Evolutionary conservation across 2,329 filamentous ascomycete species (phyloP), one percentile per base, ranked within the genome.

Genomic region (Thielaviopsis musarum): DNA sequence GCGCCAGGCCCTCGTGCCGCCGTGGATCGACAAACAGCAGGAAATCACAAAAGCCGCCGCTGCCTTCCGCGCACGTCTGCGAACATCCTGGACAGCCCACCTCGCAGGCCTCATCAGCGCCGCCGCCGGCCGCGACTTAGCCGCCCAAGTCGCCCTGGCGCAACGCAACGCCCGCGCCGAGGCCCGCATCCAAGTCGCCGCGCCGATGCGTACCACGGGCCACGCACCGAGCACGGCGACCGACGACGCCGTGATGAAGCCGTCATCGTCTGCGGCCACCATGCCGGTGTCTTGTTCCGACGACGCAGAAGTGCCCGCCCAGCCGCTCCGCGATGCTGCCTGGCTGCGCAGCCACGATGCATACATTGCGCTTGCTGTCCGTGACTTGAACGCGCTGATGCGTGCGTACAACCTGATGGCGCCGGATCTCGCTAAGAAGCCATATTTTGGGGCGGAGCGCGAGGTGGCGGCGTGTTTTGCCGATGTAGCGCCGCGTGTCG

Each of bases 1-100:
- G 72, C 85, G 87, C 61, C 93, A 98, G 70, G 91, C 95, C 21
- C 88, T 97, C 62, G 88, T 95, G 0, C 93, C 93, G 0, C 91
- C 91, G 0, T 98, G 93, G 93, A 97, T 98, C 62, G 93, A 98
- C 71, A 97, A 96, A 72, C 93, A 98, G 70, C 91, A 97, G 68
- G 90, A 96, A 66, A 74, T 97, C 5, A 78, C 83, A 12, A 82
- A 81, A 62, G 79, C 87, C 0, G 79, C 84, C 0, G 78, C 76
- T 13, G 76, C 77, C 1, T 96, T 98, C 67, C 80, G 93, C 1
- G 72, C 75, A 2, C 75, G 88, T n/a, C 68, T 97, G 62, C 77
- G 91, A 41, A 81, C 77, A 49, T 89, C 95, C 65, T 97, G 91
- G 91, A 83, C 81, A 68, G 78, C 90, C 41, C 88, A 95, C 70